Evolutionary conservation across 202 grass and related monocot genomes (phyloP), one percentile per base, ranked within the genome.

Genomic region (Schoenoplectus tabernaemontani): DNA sequence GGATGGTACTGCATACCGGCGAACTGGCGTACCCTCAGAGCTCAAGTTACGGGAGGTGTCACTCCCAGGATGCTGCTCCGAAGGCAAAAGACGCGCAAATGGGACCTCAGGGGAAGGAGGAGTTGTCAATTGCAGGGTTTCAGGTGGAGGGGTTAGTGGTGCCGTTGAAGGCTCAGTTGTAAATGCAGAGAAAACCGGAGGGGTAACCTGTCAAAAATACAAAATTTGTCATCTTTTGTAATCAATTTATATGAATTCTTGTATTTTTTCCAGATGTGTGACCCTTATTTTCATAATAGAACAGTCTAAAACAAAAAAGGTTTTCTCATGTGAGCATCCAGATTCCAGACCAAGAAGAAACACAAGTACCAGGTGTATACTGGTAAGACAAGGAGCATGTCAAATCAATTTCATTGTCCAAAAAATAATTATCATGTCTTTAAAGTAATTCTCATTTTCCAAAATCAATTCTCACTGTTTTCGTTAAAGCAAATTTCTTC

Each of bases 91-190:
- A 30, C 89, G 88, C 20, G 93, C 93, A 83, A 93, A 97, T 79
- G 93, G 93, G 9, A 97, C 93, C 85, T 97, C 93, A 0, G 93
- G 91, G 54, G 93, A 97, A 57, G 91, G 91, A 85, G 91, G 91
- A 34, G 93, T 93, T 44, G 93, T 97, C 33, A 91, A 23, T 83
- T 93, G 90, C 50, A 93, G 79, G 87, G 91, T 86, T 83, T 97
- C 93, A 11, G 91, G 87, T 59, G 93, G 93, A 57, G 93, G 93
- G 64, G 93, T 97, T 81, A 91, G 87, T 41, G 93, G 91, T 86
- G 93, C 93, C 43, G 93, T 97, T 47, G 93, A 97, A 44, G 93
- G 93, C 82, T 97, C 93, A 64, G 93, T 97, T 72, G 91, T 97
- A 76, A 93, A 91, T 36, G 91, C 86, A 0, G 93, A 97, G 81